These are phyloP conservation scores for Wakefieldia striispora DNA, from an alignment of 768 basidiomycete genomes.

Conservation along the genomic window DNA sequence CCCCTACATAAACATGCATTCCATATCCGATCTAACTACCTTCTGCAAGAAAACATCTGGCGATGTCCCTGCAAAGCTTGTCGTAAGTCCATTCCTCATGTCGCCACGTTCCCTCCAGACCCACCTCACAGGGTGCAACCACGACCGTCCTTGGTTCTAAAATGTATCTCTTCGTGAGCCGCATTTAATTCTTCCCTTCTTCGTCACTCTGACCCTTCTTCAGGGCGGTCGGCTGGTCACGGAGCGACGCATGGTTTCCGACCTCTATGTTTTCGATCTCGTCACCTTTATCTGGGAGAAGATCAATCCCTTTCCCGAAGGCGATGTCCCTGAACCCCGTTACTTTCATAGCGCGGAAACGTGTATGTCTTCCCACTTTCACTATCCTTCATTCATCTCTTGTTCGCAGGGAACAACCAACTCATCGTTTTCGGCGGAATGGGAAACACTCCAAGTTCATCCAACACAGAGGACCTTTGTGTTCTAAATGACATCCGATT, in stretches of 20 bases:
- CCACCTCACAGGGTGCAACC: slow-evolving; percentile 67
- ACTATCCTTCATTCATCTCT: slow-evolving; percentile 11
- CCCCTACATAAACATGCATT: slow-evolving; percentile 48
- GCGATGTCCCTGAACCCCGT: slow-evolving; percentile 74
- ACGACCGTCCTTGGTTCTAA: slow-evolving; percentile 87
- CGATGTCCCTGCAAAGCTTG: slow-evolving; percentile 84
- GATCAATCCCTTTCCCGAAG: slow-evolving; percentile 56
- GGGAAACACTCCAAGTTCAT: slow-evolving; percentile 73
- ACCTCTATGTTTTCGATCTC: slow-evolving; percentile 89
- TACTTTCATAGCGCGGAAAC: slow-evolving; percentile 95
- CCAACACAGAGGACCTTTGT: slow-evolving; percentile 75
- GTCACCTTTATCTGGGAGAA: slow-evolving; percentile 78
- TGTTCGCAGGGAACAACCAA: slow-evolving; percentile 69
- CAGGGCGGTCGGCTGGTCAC: slow-evolving; percentile 87
- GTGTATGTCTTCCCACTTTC: slow-evolving; percentile 43
- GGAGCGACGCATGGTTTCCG: slow-evolving; percentile 84
- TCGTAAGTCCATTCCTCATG: slow-evolving; percentile 50
- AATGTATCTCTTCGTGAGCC: slow-evolving; percentile 84
- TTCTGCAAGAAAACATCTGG: slow-evolving; percentile 80
- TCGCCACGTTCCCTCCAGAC: neutral
- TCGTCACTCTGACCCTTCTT: neutral
- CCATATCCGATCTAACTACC: slow-evolving; percentile 88
- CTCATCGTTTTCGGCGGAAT: slow-evolving; percentile 95
- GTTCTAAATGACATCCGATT: slow-evolving; percentile 93
- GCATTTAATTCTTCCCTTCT: neutral